Base-by-base conservation (phyloP, 176 grass and related monocot genomes). In the Avena atlantica region DNA sequence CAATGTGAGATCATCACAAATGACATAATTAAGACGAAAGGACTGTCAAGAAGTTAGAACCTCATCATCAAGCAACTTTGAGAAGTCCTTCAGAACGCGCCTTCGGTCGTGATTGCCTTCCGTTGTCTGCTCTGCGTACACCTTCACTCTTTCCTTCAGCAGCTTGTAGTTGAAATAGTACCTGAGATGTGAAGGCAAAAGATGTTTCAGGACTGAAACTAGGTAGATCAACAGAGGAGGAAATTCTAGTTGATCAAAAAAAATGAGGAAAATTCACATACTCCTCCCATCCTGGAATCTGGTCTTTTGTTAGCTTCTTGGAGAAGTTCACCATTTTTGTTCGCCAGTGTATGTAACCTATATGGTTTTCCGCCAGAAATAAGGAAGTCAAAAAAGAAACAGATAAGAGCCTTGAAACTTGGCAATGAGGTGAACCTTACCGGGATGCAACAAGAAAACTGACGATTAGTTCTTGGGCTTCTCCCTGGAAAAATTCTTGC, bases 241-340 rank as follows among this genome's bases (percentile, higher is more conserved):
- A 12, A 59, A 78, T n/a, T n/a, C 47, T 27, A 51, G 47, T 27
- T 75, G 23, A 2, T 5, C 0, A 51, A 3, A 12, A 12, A 27
- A 51, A 48, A n/a, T 13, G 75, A 78, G 15, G 16, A 78, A 78
- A n/a, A 4, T 78, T 12, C 52, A 56, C 75, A 8, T 78, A 78
- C 76, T 78, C 76, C 76, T 78, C 76, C 76, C 76, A 78, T 59
- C 76, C 76, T 14, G 76, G 53, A 40, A 78, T 8, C 53, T 78
- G 76, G 76, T 59, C 76, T 14, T 34, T 78, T 4, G 76, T 21
- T 21, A 78, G 76, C 2, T 78, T 78, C 53, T 40, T 78, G 53
- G 76, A 78, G 10, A 78, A 78, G 2, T 78, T 78, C 53, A 78
- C 52, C 76, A 78, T 78, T 40, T 55, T 78, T 59, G 0, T 14